Base-by-base conservation (phyloP, 768 basidiomycete species). In the Mycena crocata region DNA sequence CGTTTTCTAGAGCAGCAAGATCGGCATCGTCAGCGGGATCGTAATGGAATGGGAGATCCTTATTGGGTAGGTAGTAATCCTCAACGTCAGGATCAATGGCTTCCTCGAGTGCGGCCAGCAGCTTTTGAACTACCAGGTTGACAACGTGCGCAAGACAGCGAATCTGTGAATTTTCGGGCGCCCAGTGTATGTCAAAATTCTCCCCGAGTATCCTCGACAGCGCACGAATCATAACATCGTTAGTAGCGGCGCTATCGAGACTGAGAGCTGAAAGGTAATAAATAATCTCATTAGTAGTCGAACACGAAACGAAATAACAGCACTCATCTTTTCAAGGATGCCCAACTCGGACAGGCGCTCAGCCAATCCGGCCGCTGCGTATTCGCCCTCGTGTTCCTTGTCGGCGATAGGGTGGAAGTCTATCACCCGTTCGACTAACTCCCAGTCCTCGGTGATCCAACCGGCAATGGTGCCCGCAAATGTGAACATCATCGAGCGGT, bases 311-410 rank as follows among this genome's bases (percentile, higher is more conserved):
- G 7, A 21, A 56, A 9, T 6, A n/a, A 45, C 30, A n/a, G 42
- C 5, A 78, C 79, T 71, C 67, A 81, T 81, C 78, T 82, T 81
- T 55, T 80, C 58, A 1, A 80, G 57, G 23, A 35, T 67, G 56
- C 3, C 78, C 79, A 45, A 58, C 31, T 42, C 71, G 67, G 5
- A 64, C 26, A 26, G 67, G 17, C 67, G 10, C 75, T 70, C 13
- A 76, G 62, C 64, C 55, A 81, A 77, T 13, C 73, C 79, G 45
- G 73, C 67, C 5, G 70, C 80, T 7, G 71, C 77, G 69, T 76
- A 68, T 12, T 74, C 52, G 1, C 81, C 82, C 57, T 73, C 67
- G 51, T 79, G 80, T 19, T 81, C 74, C 59, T 79, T 77, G 23
- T 76, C 74, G 13, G 74, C 73, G 15, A 81, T 72, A 1, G 72